A percentile compares a stretch with the other conserved stretches of the same genome.
phyloP scores from a whole-genome alignment of 495 filamentous ascomycete genomes.

The Thermochaetoides thermophila region DNA sequence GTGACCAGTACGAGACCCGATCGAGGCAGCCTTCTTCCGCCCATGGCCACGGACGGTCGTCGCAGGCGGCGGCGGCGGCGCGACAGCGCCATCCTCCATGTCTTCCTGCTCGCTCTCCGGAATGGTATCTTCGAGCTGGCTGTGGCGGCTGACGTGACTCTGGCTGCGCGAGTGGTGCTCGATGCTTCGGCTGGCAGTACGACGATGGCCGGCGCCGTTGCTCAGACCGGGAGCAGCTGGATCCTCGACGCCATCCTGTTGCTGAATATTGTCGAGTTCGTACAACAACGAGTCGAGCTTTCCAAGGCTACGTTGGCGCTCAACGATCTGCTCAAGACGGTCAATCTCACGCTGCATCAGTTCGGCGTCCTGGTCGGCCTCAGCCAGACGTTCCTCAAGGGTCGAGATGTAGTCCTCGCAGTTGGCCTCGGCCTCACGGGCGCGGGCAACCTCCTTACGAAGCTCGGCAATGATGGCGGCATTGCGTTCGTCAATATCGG shows the following conservation, averaged over 20 bases:
- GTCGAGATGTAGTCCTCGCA: constrained; percentile 96
- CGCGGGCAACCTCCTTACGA: constrained; percentile 78
- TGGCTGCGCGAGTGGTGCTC: constrained; percentile 36
- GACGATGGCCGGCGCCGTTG: constrained; percentile 30
- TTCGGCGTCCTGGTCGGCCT: constrained; percentile 91
- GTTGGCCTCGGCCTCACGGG: constrained; percentile 76
- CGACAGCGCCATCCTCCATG: constrained; percentile 14
- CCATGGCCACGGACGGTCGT: constrained; percentile 17
- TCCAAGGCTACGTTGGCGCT: constrained; percentile 86
- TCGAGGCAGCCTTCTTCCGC: constrained; percentile 16
- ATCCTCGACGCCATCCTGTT: constrained; percentile 33
- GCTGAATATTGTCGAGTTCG: constrained; percentile 72
- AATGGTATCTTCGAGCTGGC: constrained; percentile 37
- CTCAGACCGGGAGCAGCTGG: constrained; percentile 13
- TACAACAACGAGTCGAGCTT: constrained; percentile 85
- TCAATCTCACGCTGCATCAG: constrained; percentile 94
- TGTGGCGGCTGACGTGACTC: constrained; percentile 35
- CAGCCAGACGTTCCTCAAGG: constrained; percentile 86
- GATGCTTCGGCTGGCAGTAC: constrained; percentile 23
- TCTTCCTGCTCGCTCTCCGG: constrained; percentile 28
- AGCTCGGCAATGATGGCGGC: constrained; percentile 70
- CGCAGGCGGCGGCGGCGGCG: too few relatives aligned
- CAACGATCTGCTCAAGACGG: constrained; percentile 84
- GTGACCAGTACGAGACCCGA: background rate
- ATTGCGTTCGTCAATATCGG: constrained; percentile 86